Evolutionary conservation across 768 basidiomycete species (phyloP), one percentile per base, ranked within the genome.

Genomic region (Suillus lakei): DNA sequence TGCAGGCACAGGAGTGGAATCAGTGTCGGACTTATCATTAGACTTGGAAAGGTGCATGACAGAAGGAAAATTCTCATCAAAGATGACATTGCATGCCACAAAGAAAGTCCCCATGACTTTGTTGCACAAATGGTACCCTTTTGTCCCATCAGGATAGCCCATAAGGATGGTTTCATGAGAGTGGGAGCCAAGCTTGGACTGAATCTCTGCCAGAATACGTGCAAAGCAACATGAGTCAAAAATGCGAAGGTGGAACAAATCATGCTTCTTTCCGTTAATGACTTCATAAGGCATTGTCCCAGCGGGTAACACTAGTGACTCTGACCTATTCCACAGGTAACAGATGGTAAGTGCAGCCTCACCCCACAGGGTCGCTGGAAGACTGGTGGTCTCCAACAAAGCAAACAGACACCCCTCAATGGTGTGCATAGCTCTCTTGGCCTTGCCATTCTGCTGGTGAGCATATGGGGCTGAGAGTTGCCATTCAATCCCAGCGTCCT

Each of bases 211-310:
- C 8, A 65, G 66, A 12, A 64, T 50, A 1, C 50, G 39, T 9
- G 67, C 61, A 28, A 67, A 64, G 23, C 70, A 71, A 0, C n/a
- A 16, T 2, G 66, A 71, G 0, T 75, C 68, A 34, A 75, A 78
- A n/a, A 69, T 62, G 0, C 64, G 68, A 0, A 77, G 62, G 6
- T 65, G 62, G 1, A 71, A 32, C 0, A 78, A 55, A 23, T 70
- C 69, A 1, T 73, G 74, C 46, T 76, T 73, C 12, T 43, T 13
- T 0, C 74, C 70, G 30, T 67, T 67, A 30, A 72, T 66, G 1
- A 64, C 68, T 41, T 77, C 70, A 10, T 70, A 64, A 3, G 76
- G 75, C 0, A 73, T 77, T 0, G 26, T 50, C 0, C 26, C 48
- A 0, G 26, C 0, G 0, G 28, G 43, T 0, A 50, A 6, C 1